Evolutionary conservation across 352 stramenopile genomes (phyloP), one percentile per base, ranked within the genome.

Genomic region (Phytophthora hybrid): DNA sequence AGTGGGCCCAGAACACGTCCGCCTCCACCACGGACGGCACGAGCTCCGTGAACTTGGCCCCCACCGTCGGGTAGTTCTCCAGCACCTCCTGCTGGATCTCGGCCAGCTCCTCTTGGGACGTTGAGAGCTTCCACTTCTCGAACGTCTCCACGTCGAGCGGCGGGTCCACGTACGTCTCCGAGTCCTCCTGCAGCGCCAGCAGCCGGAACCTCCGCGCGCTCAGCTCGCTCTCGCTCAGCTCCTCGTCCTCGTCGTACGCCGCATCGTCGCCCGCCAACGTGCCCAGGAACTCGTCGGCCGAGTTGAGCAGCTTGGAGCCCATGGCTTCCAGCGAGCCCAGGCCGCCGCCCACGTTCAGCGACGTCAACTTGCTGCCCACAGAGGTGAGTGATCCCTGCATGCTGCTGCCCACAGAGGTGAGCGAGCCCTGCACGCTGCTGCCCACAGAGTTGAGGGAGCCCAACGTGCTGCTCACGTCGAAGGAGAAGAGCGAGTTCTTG

Each of bases 291-390:
- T 88, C 79, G 52, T 93, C 86, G 13, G 86, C 86, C 46, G 82
- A 87, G 72, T 90, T 85, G n/a, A 93, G 68, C 13, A 93, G 76
- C 70, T 90, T 91, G 19, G 84, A 88, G 39, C 86, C 84, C 66
- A 93, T 83, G 18, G 78, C 77, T 56, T 91, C 84, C 10, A 90
- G 73, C 31, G 83, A 90, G 26, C 59, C 68, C 26, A 91, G 34
- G 16, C 74, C 75, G 44, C 31, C 60, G 51, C 66, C 60, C 13
- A 83, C 73, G 37, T 76, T 79, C n/a, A 80, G 54, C 21, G 73
- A 79, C 41, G 57, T 68, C 59, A 83, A 44, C 63, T 78, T 80
- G 60, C 57, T 80, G 29, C 78, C 26, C 64, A 83, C 61, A 78
- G 82, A 62, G 58, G 68, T 57, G 59, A 82, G 13, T 78, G 76